These are phyloP conservation scores for Silene noctiflora DNA, from an alignment of 179 eudicot genomes.

Conservation along the genomic window DNA sequence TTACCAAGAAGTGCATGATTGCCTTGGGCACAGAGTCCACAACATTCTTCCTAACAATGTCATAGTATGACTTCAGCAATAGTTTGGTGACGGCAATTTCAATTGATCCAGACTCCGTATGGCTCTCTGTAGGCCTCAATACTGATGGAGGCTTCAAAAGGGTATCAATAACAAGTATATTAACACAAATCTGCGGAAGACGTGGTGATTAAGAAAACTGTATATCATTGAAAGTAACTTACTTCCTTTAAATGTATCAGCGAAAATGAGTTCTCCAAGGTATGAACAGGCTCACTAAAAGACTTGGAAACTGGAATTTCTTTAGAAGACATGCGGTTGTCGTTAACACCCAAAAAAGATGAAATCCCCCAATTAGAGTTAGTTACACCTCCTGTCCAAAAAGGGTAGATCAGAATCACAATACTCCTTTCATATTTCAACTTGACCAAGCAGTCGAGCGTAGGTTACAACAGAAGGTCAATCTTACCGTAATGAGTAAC, in stretches of 20 bases:
- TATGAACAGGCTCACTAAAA: slow-evolving; percentile 57
- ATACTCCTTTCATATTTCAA: no score
- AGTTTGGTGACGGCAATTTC: slow-evolving; percentile 76
- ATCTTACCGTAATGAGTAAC: slow-evolving; percentile 56
- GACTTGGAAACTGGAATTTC: slow-evolving; percentile 44
- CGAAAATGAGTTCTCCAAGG: slow-evolving; percentile 47
- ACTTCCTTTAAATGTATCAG: slow-evolving; percentile 85
- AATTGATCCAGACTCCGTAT: slow-evolving; percentile 66
- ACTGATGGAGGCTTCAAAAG: slow-evolving; percentile 70
- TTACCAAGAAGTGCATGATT: slow-evolving; percentile 93
- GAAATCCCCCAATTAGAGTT: slow-evolving; percentile 77
- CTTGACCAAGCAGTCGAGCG: no score
- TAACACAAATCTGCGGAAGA: neutral
- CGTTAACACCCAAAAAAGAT: slow-evolving; percentile 66
- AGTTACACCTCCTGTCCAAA: slow-evolving; percentile 44
- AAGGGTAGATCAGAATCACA: neutral
- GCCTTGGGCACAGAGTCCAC: slow-evolving; percentile 95
- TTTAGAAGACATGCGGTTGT: slow-evolving; percentile 54
- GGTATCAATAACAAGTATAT: slow-evolving; percentile 28
- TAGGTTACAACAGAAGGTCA: neutral
- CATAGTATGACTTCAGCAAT: slow-evolving; percentile 78
- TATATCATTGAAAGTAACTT: neutral
- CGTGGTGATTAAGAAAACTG: neutral
- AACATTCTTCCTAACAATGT: slow-evolving; percentile 81
- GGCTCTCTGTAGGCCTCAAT: slow-evolving; percentile 76